A percentile compares a stretch with the other conserved stretches of the same genome.
phyloP scores from a whole-genome alignment of 495 filamentous ascomycete species.

The Xylaria sp. region DNA sequence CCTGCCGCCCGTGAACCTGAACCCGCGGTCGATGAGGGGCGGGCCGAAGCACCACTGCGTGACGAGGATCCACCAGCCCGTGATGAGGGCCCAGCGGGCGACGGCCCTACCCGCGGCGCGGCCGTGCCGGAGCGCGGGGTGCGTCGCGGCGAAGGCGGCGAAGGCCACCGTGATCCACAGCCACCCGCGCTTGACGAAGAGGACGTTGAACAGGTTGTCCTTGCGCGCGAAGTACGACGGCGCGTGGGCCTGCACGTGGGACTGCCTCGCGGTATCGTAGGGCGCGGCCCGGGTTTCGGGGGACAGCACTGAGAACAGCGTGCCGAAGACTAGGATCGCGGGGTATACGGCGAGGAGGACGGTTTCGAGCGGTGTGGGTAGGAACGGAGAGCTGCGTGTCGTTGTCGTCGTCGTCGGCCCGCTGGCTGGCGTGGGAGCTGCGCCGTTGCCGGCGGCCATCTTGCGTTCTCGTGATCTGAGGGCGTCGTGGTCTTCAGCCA shows the following conservation, averaged over 20 bases:
- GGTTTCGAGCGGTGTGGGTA: constrained; percentile 68
- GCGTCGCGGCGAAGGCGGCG: constrained; percentile 64
- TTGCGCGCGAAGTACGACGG: constrained; percentile 94
- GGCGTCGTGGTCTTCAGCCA: constrained; percentile 20
- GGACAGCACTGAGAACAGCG: constrained; percentile 78
- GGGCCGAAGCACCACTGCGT: constrained; percentile 98
- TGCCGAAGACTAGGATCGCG: constrained; percentile 75
- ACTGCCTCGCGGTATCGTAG: constrained; percentile 62
- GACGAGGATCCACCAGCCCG: constrained; percentile 74
- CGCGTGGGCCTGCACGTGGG: constrained; percentile 62
- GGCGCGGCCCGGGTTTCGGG: constrained; percentile 67
- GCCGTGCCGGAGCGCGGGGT: constrained; percentile 56
- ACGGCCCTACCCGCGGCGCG: constrained; percentile 56
- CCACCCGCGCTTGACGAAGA: constrained; percentile 97
- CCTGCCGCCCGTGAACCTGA: constrained; percentile 79
- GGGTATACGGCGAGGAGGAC: constrained; percentile 75
- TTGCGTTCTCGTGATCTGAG: constrained; percentile 24
- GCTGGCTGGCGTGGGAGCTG: not conserved
- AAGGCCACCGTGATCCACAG: constrained; percentile 82
- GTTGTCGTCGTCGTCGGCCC: constrained; percentile 16
- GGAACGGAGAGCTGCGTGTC: constrained; percentile 53
- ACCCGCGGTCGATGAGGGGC: constrained; percentile 84
- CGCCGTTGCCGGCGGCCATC: constrained; percentile 14
- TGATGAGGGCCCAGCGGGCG: constrained; percentile 73
- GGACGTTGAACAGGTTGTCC: constrained; percentile 84